Evolutionary conservation across 768 basidiomycete species (phyloP).

Genomic region (Tylopilus rubrobrunneus): DNA sequence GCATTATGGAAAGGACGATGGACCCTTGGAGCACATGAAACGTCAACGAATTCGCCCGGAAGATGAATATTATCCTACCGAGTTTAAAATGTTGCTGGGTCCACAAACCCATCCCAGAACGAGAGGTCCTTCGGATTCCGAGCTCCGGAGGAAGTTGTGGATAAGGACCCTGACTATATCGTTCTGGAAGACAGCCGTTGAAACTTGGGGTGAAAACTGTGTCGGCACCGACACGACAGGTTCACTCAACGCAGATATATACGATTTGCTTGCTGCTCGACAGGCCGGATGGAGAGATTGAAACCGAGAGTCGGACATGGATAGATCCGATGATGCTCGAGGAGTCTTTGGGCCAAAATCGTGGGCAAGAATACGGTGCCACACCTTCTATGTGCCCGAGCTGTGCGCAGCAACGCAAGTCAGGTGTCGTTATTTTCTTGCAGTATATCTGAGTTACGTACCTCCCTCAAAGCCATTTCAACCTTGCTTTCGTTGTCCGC

Average conservation of each 20-base stretch:
- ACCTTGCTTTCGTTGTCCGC: constrained; percentile 57
- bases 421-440: background rate
- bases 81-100: constrained; percentile 31
- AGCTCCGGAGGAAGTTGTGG: constrained; percentile 37
- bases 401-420: constrained; percentile 35
- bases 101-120: constrained; percentile 48
- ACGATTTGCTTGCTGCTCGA: constrained; percentile 29
- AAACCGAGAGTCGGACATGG: constrained; percentile 43
- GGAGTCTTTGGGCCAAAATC: constrained; percentile 97
- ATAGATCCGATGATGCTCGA: constrained; percentile 84
- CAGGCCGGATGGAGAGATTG: constrained; percentile 46
- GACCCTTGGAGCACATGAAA: constrained; percentile 43
- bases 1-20: constrained; percentile 51
- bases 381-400: constrained; percentile 75
- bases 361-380: constrained; percentile 70
- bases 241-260: constrained; percentile 30
- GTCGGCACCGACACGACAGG: constrained; percentile 20
- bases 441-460: constrained; percentile 28
- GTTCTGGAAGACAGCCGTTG: constrained; percentile 1
- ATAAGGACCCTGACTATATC: constrained; percentile 14
- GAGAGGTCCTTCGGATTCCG: constrained; percentile 34
- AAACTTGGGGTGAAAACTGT: constrained; percentile 23
- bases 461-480: constrained; percentile 59
- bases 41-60: background rate
- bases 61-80: constrained; percentile 30